These are phyloP conservation scores for Physocladia obscura DNA, from an alignment of 192 early-diverging fungal genomes.

Conservation along the genomic window DNA sequence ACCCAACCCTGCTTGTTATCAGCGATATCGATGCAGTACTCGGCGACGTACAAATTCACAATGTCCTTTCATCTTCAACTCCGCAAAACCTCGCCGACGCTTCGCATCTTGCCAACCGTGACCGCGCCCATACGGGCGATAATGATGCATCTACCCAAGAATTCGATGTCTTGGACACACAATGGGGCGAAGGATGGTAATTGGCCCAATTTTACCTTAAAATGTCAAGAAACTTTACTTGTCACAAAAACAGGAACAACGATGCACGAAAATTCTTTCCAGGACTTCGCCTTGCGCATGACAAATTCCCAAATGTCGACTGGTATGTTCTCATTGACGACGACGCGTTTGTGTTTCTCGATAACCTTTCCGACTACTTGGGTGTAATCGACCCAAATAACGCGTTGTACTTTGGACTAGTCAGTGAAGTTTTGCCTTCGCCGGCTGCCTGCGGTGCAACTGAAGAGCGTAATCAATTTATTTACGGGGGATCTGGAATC, in stretches of 20 bases:
- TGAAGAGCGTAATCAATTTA: background rate
- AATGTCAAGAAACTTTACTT: background rate
- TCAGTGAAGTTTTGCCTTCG: background rate
- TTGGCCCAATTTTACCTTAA: background rate
- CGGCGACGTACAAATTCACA: background rate
- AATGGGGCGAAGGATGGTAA: background rate
- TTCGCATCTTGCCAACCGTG: background rate
- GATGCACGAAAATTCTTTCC: conserved; percentile 57
- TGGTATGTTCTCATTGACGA: conserved; percentile 64
- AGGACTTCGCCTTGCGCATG: conserved; percentile 43
- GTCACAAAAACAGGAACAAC: conserved; percentile 39
- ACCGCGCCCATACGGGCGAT: background rate
- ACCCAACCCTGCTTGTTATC: background rate
- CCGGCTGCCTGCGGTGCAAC: background rate
- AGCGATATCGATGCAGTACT: background rate
- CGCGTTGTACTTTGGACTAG: background rate
- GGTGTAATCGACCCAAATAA: conserved; percentile 25
- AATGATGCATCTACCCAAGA: background rate
- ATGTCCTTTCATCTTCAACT: background rate
- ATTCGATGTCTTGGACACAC: background rate
- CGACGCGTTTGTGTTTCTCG: conserved; percentile 56
- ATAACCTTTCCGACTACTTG: conserved; percentile 39
- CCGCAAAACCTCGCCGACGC: background rate
- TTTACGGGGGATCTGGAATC: background rate
- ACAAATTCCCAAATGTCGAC: conserved; percentile 48